A percentile compares a stretch with the other conserved stretches of the same genome.
phyloP scores from a whole-genome alignment of 2,329 filamentous ascomycete genomes.

The Botrytis byssoidea region DNA sequence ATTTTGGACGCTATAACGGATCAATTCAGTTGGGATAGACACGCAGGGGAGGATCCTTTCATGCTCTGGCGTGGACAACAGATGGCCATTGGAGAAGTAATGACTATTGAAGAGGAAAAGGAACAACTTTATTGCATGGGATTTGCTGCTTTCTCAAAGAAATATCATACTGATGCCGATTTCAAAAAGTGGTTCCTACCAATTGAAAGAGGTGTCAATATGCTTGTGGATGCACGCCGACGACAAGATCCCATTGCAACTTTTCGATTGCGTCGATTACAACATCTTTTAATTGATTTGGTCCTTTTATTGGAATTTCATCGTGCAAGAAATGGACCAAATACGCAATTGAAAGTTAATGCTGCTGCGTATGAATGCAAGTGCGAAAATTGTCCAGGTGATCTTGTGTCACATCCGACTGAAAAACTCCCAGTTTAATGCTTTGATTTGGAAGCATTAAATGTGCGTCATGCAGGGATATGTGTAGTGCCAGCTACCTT shows the following conservation, averaged over 20 bases:
- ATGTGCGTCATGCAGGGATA: too few relatives aligned
- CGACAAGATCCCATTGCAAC: slow-evolving; percentile 22
- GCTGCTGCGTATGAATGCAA: slow-evolving; percentile 26
- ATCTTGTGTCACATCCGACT: background rate
- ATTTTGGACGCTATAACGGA: slow-evolving; percentile 28
- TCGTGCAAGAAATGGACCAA: slow-evolving; percentile 5
- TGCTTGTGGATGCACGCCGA: slow-evolving; percentile 22
- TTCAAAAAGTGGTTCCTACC: slow-evolving; percentile 29
- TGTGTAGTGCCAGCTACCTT: background rate
- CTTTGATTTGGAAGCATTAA: background rate
- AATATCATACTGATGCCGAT: slow-evolving; percentile 24
- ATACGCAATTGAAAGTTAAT: slow-evolving; percentile 26
- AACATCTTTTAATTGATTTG: slow-evolving; percentile 31
- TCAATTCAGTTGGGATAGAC: slow-evolving; percentile 24
- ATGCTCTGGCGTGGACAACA: slow-evolving; percentile 36
- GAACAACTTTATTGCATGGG: slow-evolving; percentile 32
- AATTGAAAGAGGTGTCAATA: slow-evolving; percentile 25
- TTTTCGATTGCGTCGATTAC: slow-evolving; percentile 28
- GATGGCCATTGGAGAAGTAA: slow-evolving; percentile 35
- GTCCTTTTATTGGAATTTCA: slow-evolving; percentile 27
- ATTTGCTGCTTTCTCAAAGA: slow-evolving; percentile 29
- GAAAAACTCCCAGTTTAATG: slow-evolving; percentile 25
- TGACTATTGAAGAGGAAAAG: slow-evolving; percentile 29
- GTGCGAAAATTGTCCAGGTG: slow-evolving; percentile 27
- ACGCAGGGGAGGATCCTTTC: slow-evolving; percentile 29